These are phyloP conservation scores for Ramaria sp. DNA, from an alignment of 768 basidiomycete species.

Conservation along the genomic window DNA sequence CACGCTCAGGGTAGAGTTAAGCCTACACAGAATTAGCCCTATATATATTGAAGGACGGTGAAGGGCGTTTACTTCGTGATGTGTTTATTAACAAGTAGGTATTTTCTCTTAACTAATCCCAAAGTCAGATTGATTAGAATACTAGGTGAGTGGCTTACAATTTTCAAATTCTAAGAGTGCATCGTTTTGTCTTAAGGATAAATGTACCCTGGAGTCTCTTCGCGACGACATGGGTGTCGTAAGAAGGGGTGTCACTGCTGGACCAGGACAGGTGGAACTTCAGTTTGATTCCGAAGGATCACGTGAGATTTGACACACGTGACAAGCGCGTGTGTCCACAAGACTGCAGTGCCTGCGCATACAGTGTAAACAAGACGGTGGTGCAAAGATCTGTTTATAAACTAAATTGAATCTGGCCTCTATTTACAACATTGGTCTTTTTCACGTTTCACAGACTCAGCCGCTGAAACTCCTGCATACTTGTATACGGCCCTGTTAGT, in stretches of 20 bases:
- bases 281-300: background rate
- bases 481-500: too few species aligned
- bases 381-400: too few species aligned
- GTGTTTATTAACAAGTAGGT: constrained; percentile 82
- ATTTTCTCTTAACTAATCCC: constrained; percentile 78
- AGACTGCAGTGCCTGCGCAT: too few species aligned
- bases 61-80: constrained; percentile 62
- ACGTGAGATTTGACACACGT: background rate
- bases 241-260: background rate
- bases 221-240: constrained; percentile 10
- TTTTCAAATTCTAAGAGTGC: constrained; percentile 77
- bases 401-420: too few species aligned
- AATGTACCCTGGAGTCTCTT: constrained; percentile 11
- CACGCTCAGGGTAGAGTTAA: constrained; percentile 77
- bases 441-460: too few species aligned
- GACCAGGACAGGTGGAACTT: background rate
- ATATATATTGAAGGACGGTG: background rate
- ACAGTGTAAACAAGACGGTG: too few species aligned
- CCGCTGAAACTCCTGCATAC: too few species aligned
- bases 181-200: constrained; percentile 48
- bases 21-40: constrained; percentile 31
- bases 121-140: background rate
- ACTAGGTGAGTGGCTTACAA: constrained; percentile 38
- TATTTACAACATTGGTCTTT: too few species aligned
- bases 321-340: background rate